Evolutionary conservation across 2,329 filamentous ascomycete genomes (phyloP).

Genomic region (Alternaria ethzedia): DNA sequence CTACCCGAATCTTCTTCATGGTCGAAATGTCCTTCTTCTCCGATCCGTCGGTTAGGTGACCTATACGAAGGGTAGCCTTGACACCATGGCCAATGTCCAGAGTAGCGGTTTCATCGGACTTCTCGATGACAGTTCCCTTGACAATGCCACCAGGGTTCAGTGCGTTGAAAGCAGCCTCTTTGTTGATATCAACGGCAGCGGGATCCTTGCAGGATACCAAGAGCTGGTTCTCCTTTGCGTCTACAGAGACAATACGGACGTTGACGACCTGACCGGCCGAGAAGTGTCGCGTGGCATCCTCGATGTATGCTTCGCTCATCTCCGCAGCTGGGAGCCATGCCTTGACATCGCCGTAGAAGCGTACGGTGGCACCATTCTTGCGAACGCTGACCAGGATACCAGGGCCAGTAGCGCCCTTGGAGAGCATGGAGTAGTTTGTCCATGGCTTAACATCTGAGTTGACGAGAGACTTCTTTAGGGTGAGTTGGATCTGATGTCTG

Average conservation of each 20-base stretch:
- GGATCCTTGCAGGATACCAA: constrained; percentile 94
- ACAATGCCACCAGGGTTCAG: constrained; percentile 77
- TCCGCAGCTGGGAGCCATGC: constrained; percentile 92
- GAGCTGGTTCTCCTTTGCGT: constrained; percentile 73
- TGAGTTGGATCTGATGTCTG: constrained; percentile 82
- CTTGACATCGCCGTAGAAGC: constrained; percentile 84
- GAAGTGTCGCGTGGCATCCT: constrained; percentile 89
- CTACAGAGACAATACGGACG: constrained; percentile 83
- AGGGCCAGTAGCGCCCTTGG: constrained; percentile 76
- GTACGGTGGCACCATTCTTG: constrained; percentile 80
- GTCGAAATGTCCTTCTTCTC: constrained; percentile 76
- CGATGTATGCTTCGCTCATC: constrained; percentile 97
- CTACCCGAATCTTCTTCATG: constrained; percentile 81
- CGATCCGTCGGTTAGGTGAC: constrained; percentile 86
- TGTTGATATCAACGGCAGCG: constrained; percentile 77
- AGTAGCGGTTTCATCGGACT: constrained; percentile 55
- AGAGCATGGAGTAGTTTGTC: constrained; percentile 76
- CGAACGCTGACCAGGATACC: constrained; percentile 87
- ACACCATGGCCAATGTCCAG: constrained; percentile 79
- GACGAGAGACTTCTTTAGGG: constrained; percentile 91
- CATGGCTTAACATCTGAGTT: constrained; percentile 86
- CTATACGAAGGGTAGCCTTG: constrained; percentile 76
- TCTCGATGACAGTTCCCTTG: constrained; percentile 68
- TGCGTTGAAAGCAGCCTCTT: constrained; percentile 73
- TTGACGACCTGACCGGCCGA: constrained; percentile 87